These are phyloP conservation scores for Myxozyma vanderwaltii DNA, from an alignment of 805 yeast species.

Conservation along the genomic window DNA sequence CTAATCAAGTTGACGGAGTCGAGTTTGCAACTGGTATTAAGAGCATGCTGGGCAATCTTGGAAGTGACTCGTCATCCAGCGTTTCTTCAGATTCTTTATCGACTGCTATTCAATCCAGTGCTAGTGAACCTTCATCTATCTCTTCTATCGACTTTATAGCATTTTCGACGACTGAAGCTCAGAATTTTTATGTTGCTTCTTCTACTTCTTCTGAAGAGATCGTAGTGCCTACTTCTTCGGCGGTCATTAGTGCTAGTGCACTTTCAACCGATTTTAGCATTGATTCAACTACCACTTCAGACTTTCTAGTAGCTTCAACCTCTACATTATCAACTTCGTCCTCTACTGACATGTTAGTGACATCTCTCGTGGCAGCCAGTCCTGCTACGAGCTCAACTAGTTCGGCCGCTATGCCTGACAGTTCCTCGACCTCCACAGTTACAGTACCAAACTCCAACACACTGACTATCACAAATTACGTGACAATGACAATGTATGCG, in stretches of 20 bases:
- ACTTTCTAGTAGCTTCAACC: neutral
- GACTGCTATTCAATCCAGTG: neutral
- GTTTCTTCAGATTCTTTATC: neutral
- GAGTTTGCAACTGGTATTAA: constrained; percentile 51
- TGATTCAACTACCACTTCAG: neutral
- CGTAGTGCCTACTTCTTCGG: neutral
- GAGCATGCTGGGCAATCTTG: constrained; percentile 41
- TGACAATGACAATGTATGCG: constrained; percentile 3
- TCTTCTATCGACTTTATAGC: neutral
- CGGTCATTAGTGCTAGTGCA: neutral
- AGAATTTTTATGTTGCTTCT: constrained; percentile 4
- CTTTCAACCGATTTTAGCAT: no score
- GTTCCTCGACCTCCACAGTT: constrained; percentile 1
- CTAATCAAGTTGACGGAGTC: constrained; percentile 51
- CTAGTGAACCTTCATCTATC: neutral
- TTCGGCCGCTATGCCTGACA: constrained; percentile 13
- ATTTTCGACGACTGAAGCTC: neutral
- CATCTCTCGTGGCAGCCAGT: neutral
- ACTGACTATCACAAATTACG: constrained; percentile 24
- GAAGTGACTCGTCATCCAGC: neutral
- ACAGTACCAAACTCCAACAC: constrained; percentile 14
- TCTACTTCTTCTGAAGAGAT: constrained; percentile 4
- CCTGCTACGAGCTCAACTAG: neutral
- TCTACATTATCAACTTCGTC: neutral
- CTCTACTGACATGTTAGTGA: neutral